These are phyloP conservation scores for Tricholoma furcatifolium DNA, from an alignment of 768 basidiomycete species.

Conservation along the genomic window DNA sequence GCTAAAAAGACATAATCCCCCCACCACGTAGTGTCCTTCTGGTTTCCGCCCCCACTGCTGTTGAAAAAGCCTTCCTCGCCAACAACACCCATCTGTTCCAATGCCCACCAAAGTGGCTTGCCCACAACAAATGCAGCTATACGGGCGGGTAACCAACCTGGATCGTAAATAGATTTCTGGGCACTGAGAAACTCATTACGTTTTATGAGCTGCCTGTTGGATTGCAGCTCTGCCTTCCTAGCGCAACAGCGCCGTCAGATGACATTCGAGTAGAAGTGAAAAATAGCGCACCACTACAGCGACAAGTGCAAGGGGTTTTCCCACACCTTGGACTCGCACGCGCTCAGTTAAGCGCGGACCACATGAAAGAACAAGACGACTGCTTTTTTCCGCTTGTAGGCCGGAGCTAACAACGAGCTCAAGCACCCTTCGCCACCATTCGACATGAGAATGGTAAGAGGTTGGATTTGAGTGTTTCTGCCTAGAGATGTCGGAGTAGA, in stretches of 20 bases:
- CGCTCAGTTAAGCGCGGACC: slow-evolving; percentile 53
- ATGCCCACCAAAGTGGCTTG: slow-evolving; percentile 84
- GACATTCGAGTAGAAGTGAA: not conserved
- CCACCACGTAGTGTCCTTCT: slow-evolving; percentile 51
- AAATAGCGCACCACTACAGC: slow-evolving; percentile 66
- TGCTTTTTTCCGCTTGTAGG: slow-evolving; percentile 41
- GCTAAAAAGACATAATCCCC: slow-evolving; percentile 71
- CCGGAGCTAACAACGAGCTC: slow-evolving; percentile 60
- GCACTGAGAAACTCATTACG: slow-evolving; percentile 54
- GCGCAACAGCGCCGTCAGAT: slow-evolving; percentile 30
- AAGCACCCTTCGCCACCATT: slow-evolving; percentile 83
- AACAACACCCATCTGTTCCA: slow-evolving; percentile 75
- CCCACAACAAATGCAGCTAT: slow-evolving; percentile 72
- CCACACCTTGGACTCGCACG: slow-evolving; percentile 64
- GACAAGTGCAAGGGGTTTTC: slow-evolving; percentile 72
- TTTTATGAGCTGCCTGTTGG: slow-evolving; percentile 42
- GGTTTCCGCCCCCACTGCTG: slow-evolving; percentile 18
- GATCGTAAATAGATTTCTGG: slow-evolving; percentile 61
- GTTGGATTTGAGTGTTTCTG: slow-evolving; percentile 85
- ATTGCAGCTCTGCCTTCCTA: slow-evolving; percentile 70
- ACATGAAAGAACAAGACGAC: slow-evolving; percentile 61
- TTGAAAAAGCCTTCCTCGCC: slow-evolving; percentile 53
- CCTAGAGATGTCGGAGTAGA: slow-evolving; percentile 86
- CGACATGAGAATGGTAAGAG: slow-evolving; percentile 75
- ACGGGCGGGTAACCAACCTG: slow-evolving; percentile 68